A percentile compares a stretch with the other conserved stretches of the same genome.
phyloP scores from a whole-genome alignment of 2,329 filamentous ascomycete genomes.

The Ambrosiella cleistominuta region DNA sequence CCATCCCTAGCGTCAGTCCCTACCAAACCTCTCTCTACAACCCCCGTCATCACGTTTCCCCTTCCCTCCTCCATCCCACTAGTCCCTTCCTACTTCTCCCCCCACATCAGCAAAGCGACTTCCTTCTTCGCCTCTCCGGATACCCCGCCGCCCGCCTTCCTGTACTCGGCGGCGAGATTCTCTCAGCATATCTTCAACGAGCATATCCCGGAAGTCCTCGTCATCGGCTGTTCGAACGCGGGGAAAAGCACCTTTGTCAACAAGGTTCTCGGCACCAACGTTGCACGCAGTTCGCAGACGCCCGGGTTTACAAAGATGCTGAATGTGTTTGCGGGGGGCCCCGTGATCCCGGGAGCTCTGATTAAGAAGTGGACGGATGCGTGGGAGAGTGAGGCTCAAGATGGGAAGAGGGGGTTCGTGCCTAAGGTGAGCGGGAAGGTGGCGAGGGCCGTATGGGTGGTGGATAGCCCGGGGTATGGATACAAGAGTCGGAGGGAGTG shows the following conservation, averaged over 20 bases:
- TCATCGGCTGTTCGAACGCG: constrained; percentile 76
- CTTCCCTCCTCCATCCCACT: background rate
- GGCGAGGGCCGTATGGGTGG: constrained; percentile 25
- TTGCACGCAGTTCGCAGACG: constrained; percentile 31
- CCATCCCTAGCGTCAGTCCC: too few relatives aligned
- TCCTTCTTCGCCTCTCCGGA: constrained; percentile 4
- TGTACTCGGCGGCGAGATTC: constrained; percentile 33
- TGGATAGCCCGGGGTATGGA: constrained; percentile 36
- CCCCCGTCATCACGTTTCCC: constrained; percentile 5
- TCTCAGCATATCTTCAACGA: constrained; percentile 33
- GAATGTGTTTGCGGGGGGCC: constrained; percentile 39
- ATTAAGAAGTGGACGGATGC: background rate
- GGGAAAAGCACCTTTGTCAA: constrained; percentile 85
- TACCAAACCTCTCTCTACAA: constrained; percentile 2
- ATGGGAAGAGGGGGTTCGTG: too few relatives aligned
- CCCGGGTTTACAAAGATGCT: constrained; percentile 37
- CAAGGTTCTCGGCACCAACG: constrained; percentile 42
- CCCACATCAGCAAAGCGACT: background rate
- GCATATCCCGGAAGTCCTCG: constrained; percentile 45
- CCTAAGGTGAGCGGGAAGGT: constrained; percentile 15
- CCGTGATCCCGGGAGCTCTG: constrained; percentile 16
- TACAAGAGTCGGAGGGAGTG: constrained; percentile 29
- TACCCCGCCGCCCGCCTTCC: constrained; percentile 20
- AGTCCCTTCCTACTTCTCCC: background rate
- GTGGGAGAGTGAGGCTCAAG: too few relatives aligned